Base-by-base conservation (phyloP, 2,329 filamentous ascomycete species). In the Aspergillus ochraceus region DNA sequence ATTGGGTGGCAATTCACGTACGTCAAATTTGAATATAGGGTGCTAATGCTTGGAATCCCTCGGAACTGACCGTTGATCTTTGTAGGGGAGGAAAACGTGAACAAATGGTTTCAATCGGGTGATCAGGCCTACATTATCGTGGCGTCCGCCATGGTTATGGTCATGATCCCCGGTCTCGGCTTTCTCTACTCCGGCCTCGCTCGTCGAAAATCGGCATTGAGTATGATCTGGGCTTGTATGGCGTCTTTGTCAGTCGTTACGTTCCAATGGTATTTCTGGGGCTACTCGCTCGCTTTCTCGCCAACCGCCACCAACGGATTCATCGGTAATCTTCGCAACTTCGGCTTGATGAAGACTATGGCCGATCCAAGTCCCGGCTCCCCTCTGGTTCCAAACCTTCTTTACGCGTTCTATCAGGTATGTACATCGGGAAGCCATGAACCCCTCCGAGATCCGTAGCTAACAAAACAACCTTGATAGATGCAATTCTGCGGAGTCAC, bases 231-330 rank as follows among this genome's bases (percentile, higher is more conserved):
- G 92, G 92, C 94, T 14, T 92, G 90, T 80, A 96, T 99, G 91
- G 94, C 90, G 76, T 95, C 92, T 51, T 90, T 90, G 74, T 93
- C 91, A 52, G 88, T 98, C 73, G 84, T 97, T 75, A 90, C 91
- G 58, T 97, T 99, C 82, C 95, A 99, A 81, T 99, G 95, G 95
- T 98, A 97, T 74, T 97, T 99, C 77, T 98, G 95, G 94, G 95
- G 95, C 42, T 99, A 97, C 78, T 97, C 94, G 14, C 83, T 99
- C 62, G 93, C 94, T 55, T 97, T 98, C 79, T 95, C 90, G 71
- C 83, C 85, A 49, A 87, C 87, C 14, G 90, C 89, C 4, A 92
- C 86, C 67, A 97, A 91, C 79, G 90, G 91, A 55, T 98, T 90
- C 80, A 98, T 99, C 72, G 95, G 95, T 57, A 87, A 98, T 75